These are phyloP conservation scores for Penicillium thymicola DNA, from an alignment of 2,329 filamentous ascomycete species.

Conservation along the genomic window DNA sequence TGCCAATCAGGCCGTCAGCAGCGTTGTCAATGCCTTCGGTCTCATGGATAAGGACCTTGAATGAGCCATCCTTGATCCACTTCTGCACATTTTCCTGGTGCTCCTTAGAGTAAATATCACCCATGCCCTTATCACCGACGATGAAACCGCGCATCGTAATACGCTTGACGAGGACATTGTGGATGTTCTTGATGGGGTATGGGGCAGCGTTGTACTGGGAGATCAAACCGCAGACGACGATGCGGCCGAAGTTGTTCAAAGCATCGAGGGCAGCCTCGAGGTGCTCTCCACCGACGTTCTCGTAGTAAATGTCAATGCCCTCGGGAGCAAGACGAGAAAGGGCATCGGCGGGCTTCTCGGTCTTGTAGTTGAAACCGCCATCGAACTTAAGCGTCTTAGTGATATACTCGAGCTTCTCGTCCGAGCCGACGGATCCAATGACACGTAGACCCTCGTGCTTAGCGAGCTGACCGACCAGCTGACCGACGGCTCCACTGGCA, in stretches of 20 bases:
- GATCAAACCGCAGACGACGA: conserved; percentile 67
- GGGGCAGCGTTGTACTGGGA: conserved; percentile 71
- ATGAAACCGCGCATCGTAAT: conserved; percentile 72
- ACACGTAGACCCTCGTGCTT: conserved; percentile 77
- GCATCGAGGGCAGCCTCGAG: conserved; percentile 64
- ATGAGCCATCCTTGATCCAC: conserved; percentile 72
- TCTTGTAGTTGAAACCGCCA: conserved; percentile 84
- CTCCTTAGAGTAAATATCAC: conserved; percentile 63
- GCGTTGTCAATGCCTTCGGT: conserved; percentile 77
- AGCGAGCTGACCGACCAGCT: conserved; percentile 77
- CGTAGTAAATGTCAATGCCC: conserved; percentile 80
- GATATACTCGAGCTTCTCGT: conserved; percentile 77
- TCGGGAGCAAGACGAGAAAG: conserved; percentile 68
- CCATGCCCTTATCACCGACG: conserved; percentile 63
- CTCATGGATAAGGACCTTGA: conserved; percentile 67
- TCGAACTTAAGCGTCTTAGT: conserved; percentile 67
- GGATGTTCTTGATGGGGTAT: conserved; percentile 66
- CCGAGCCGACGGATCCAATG: conserved; percentile 74
- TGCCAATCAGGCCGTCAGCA: conserved; percentile 67
- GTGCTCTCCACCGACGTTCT: conserved; percentile 75
- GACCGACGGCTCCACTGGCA: conserved; percentile 76
- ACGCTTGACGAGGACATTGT: conserved; percentile 64
- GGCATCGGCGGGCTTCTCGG: conserved; percentile 66
- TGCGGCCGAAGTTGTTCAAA: conserved; percentile 64
- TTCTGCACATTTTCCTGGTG: conserved; percentile 72